Evolutionary conservation across 192 early-diverging fungal genomes (phyloP).

Genomic region (Podila verticillata): DNA sequence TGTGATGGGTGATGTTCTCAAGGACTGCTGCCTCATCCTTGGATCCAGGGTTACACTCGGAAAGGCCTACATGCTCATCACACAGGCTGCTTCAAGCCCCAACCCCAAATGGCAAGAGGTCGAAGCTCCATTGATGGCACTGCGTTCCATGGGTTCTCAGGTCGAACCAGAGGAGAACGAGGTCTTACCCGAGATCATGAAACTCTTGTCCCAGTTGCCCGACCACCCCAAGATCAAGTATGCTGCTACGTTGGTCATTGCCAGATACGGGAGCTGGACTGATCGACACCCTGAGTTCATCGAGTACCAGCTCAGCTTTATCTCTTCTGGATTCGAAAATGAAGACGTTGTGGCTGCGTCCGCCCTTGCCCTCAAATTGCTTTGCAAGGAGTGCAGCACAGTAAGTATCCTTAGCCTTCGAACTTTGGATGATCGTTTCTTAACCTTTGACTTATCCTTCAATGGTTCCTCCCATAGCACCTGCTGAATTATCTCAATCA

Average conservation of each 20-base stretch:
- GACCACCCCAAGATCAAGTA: constrained; percentile 94
- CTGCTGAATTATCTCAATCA: constrained; percentile 81
- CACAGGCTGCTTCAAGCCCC: constrained; percentile 50
- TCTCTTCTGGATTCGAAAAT: constrained; percentile 91
- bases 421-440: too few species aligned
- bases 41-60: constrained; percentile 79
- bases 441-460: too few species aligned
- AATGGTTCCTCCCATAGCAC: constrained; percentile 50
- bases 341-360: constrained; percentile 86
- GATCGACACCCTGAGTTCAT: constrained; percentile 87
- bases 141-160: constrained; percentile 93
- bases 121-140: constrained; percentile 93
- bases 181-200: constrained; percentile 93
- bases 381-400: constrained; percentile 91
- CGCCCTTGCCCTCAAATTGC: constrained; percentile 85
- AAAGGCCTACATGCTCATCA: constrained; percentile 53
- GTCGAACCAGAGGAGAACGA: constrained; percentile 75
- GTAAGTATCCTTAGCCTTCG: constrained; percentile 55
- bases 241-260: constrained; percentile 95
- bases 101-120: constrained; percentile 86
- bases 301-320: constrained; percentile 91
- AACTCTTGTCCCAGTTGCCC: constrained; percentile 85
- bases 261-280: constrained; percentile 96
- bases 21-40: constrained; percentile 89
- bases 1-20: constrained; percentile 95